Conservation (phyloP, 2,329 filamentous ascomycete species). For the Magnaporthiopsis incrustans region DNA sequence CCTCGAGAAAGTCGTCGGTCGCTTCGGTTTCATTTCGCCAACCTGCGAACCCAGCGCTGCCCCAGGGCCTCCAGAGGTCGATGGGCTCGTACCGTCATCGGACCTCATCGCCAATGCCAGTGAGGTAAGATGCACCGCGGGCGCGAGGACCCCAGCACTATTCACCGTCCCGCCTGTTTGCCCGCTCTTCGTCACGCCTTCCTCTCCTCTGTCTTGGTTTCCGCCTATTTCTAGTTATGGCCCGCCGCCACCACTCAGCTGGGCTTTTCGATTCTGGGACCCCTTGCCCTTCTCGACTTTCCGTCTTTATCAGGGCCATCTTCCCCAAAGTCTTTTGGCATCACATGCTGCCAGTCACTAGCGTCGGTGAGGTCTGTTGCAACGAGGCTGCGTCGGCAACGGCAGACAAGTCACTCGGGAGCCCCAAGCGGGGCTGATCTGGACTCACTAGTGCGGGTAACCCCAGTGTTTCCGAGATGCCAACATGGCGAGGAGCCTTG, state of each 20-base stretch:
- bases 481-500: background rate
- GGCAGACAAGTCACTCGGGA: background rate
- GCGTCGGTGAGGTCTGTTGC: background rate
- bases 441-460: background rate
- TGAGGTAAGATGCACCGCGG: constrained; percentile 31
- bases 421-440: background rate
- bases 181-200: background rate
- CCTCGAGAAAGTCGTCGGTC: constrained; percentile 35
- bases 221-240: background rate
- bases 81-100: constrained; percentile 27
- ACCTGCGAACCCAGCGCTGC: constrained; percentile 35
- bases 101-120: constrained; percentile 35
- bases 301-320: background rate
- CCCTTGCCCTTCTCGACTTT: background rate
- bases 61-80: constrained; percentile 37
- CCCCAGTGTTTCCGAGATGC: background rate
- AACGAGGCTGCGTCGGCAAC: background rate
- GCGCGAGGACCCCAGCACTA: constrained; percentile 5
- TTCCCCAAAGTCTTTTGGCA: background rate
- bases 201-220: background rate
- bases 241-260: background rate
- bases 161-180: constrained; percentile 2
- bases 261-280: background rate
- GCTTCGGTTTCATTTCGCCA: constrained; percentile 40
- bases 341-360: background rate